These are phyloP conservation scores for Cercophora samala DNA, from an alignment of 495 filamentous ascomycete species.

Conservation along the genomic window DNA sequence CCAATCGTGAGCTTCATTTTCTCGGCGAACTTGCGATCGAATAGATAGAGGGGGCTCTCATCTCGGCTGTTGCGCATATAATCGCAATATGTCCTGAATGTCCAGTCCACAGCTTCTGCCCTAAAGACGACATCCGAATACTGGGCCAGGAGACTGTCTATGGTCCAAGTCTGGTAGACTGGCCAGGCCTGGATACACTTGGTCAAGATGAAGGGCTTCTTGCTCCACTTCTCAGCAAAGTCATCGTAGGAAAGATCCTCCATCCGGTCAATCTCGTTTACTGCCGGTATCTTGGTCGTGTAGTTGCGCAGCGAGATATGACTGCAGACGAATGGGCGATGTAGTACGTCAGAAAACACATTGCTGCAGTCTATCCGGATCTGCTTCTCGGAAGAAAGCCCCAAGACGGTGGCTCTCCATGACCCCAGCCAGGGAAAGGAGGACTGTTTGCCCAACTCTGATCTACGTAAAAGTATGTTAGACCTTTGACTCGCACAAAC, in stretches of 20 bases:
- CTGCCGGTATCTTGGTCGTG: slow-evolving; percentile 62
- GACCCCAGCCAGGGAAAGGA: slow-evolving; percentile 74
- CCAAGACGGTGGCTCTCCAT: slow-evolving; percentile 80
- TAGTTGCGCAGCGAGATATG: slow-evolving; percentile 66
- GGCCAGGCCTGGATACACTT: slow-evolving; percentile 82
- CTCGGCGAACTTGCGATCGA: slow-evolving; percentile 80
- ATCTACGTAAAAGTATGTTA: slow-evolving; percentile 18
- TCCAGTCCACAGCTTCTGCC: slow-evolving; percentile 94
- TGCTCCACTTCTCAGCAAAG: slow-evolving; percentile 72
- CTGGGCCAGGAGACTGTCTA: slow-evolving; percentile 56
- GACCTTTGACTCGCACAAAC: neutral
- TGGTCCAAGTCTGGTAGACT: slow-evolving; percentile 69
- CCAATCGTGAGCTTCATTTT: slow-evolving; percentile 76
- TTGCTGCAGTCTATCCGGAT: slow-evolving; percentile 63
- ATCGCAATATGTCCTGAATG: slow-evolving; percentile 68
- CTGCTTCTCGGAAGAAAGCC: slow-evolving; percentile 49
- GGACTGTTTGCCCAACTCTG: slow-evolving; percentile 20
- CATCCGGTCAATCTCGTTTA: slow-evolving; percentile 71
- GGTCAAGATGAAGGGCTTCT: slow-evolving; percentile 84
- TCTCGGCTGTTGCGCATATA: slow-evolving; percentile 84
- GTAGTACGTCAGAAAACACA: slow-evolving; percentile 87
- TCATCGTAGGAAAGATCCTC: slow-evolving; percentile 65
- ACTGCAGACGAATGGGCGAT: slow-evolving; percentile 89
- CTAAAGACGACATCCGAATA: slow-evolving; percentile 71
- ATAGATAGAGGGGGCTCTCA: slow-evolving; percentile 90